phyloP scores from a whole-genome alignment of 2,329 filamentous ascomycete species.

The Coniochaeta ligniaria region DNA sequence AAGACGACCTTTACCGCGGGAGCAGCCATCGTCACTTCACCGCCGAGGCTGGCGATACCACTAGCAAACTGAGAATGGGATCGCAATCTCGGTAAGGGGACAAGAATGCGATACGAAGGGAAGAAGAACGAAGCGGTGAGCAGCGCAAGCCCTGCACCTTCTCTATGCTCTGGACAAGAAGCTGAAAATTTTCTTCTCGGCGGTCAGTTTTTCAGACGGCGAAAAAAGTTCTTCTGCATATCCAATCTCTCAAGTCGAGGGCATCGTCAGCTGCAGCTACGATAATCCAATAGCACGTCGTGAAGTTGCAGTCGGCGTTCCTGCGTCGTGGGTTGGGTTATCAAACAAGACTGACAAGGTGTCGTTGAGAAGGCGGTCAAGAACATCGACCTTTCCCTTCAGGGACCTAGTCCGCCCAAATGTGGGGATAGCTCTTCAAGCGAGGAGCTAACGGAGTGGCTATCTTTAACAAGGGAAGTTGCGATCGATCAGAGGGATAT shows the following conservation, averaged over 20 bases:
- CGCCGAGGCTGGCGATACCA: background rate
- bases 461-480: background rate
- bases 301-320: background rate
- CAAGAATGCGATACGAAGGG: background rate
- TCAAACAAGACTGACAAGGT: background rate
- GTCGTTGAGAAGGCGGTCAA: conserved; percentile 1
- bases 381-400: background rate
- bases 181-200: background rate
- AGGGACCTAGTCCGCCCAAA: background rate
- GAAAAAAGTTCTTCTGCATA: background rate
- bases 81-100: background rate
- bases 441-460: background rate
- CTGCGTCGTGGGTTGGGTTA: background rate
- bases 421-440: background rate
- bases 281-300: background rate
- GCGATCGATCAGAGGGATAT: conserved; percentile 4
- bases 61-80: background rate
- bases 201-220: background rate
- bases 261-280: background rate
- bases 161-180: background rate
- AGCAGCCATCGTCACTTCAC: conserved; percentile 19
- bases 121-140: conserved; percentile 1
- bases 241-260: background rate
- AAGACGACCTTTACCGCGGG: conserved; percentile 38
- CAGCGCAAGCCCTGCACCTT: background rate